Evolutionary conservation across 73 alveolate species (phyloP), one percentile per base, ranked within the genome.

Genomic region (Paramecium pentaurelia): DNA sequence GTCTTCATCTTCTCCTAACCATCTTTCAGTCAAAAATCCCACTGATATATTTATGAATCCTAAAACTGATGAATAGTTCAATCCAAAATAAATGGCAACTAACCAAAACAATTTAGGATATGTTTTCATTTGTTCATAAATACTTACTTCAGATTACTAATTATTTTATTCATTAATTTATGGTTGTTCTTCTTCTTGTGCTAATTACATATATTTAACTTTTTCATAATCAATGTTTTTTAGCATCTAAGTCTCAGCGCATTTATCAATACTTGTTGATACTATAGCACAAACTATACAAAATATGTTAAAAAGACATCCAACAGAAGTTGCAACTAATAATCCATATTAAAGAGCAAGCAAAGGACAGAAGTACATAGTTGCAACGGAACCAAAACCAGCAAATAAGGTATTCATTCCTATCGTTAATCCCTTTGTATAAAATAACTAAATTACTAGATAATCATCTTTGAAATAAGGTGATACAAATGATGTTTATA

Each of bases 361-460:
- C 18, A 38, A 10, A 30, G 88, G 88, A n/a, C 88, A 75, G 16
- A 38, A 38, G 40, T 75, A 75, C 88, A 75, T 75, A 4, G 88
- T 75, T 16, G 60, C 58, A 42, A 75, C 60, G 12, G 88, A 36
- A 75, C 88, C 88, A 42, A 75, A 75, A 3, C 60, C 60, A 75
- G 88, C 88, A 38, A 75, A 75, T n/a, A 75, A 38, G n/a, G 88
- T 75, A 22, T 75, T 75, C 88, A 75, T 75, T 16, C 88, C 88
- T 14, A 75, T 75, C 6, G 88, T 75, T 36, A 75, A 75, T 22
- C 88, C 88, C 88, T 75, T 68, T 34, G 28, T 34, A 75, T 36
- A 14, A 38, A 75, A 10, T 75, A 8, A 25, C 4, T 11, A 1
- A 75, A 1, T 36, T 75, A 75, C 88, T 75, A 75, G 34, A 37